These are phyloP conservation scores for Cordia subcordata DNA, from an alignment of 257 asterid genomes.

Conservation along the genomic window DNA sequence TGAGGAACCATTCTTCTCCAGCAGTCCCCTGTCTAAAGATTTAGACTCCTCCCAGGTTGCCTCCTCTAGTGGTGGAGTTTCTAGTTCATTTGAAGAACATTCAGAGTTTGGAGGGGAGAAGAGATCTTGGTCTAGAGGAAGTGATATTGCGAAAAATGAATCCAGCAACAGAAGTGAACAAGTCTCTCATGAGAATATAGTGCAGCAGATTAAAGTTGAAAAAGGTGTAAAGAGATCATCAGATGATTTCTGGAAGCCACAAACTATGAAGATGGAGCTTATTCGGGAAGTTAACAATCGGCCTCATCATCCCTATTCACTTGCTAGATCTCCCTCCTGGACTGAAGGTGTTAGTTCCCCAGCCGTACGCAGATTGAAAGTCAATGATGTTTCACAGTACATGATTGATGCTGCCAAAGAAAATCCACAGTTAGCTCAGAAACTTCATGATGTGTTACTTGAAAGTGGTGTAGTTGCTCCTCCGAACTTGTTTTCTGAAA, in stretches of 20 bases:
- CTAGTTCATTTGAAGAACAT: slow-evolving; percentile 31
- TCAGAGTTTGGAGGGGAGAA: slow-evolving; percentile 27
- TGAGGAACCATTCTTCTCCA: slow-evolving; percentile 28
- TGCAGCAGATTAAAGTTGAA: slow-evolving; percentile 23
- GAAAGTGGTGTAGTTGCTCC: slow-evolving; percentile 98
- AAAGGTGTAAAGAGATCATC: slow-evolving; percentile 22
- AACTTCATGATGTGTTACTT: slow-evolving; percentile 80
- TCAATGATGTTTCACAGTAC: slow-evolving; percentile 83
- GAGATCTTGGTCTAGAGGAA: slow-evolving; percentile 30
- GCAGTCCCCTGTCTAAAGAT: slow-evolving; percentile 23
- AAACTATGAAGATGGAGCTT: slow-evolving; percentile 30
- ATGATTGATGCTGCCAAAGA: slow-evolving; percentile 96
- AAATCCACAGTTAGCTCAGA: slow-evolving; percentile 88
- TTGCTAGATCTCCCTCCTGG: slow-evolving; percentile 95
- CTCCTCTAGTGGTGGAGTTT: slow-evolving; percentile 36
- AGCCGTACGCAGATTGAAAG: slow-evolving; percentile 72
- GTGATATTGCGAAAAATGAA: slow-evolving; percentile 27
- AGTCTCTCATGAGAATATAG: slow-evolving; percentile 22
- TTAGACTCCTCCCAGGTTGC: slow-evolving; percentile 29
- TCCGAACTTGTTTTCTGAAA: slow-evolving; percentile 74
- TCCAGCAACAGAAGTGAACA: slow-evolving; percentile 17
- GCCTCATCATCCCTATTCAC: slow-evolving; percentile 49
- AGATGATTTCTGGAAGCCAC: slow-evolving; percentile 24
- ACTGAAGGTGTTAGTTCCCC: slow-evolving; percentile 96
- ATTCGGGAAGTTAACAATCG: slow-evolving; percentile 35